Base-by-base conservation (phyloP, 345 rosid species). In the Hibiscus mutabilis region DNA sequence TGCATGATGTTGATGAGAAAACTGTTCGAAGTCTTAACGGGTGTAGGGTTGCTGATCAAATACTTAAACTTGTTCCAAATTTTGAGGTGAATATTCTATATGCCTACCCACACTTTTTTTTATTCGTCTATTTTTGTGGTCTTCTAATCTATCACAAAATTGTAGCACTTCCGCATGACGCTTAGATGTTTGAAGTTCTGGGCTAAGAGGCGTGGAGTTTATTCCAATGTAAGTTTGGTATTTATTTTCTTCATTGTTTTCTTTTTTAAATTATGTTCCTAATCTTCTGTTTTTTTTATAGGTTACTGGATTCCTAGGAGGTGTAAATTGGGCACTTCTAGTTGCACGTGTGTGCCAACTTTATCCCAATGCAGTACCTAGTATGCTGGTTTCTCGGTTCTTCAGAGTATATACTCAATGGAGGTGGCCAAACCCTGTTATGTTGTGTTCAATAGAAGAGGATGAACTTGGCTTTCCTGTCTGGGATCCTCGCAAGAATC, bases 1-100 rank as follows among this genome's bases (percentile, higher is more conserved):
- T 91, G 18, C 76, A 83, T 65, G 79, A 90, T 65, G 89, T 87
- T 49, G 98, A 94, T 81, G 98, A 90, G 81, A 96, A 86, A 47
- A 90, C 96, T 21, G 98, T 86, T 64, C 88, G 97, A 59, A 94
- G 98, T 80, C 98, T 94, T 75, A 91, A 91, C 81, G 98, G 98
- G 10, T 94, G 98, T 85, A 84, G 97, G 79, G 98, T 90, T 82
- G 97, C 98, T 31, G 98, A 91, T 81, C 97, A 88, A 84, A 94
- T 94, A 75, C 88, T 94, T 24, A 91, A 86, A 78, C 92, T 88
- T 27, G 93, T 94, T 81, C 97, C 98, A 51, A 87, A 88, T 77
- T 78, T 86, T 74, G 87, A 94, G 98, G 98, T 90, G 73, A 76
- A 72, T 69, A 47, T 55, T 60, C 33, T 47, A 37, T 60, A 42